A percentile compares a stretch with the other conserved stretches of the same genome.
Conservation (phyloP, 352 stramenopile genomes). For the Phytophthora agathidicida region DNA sequence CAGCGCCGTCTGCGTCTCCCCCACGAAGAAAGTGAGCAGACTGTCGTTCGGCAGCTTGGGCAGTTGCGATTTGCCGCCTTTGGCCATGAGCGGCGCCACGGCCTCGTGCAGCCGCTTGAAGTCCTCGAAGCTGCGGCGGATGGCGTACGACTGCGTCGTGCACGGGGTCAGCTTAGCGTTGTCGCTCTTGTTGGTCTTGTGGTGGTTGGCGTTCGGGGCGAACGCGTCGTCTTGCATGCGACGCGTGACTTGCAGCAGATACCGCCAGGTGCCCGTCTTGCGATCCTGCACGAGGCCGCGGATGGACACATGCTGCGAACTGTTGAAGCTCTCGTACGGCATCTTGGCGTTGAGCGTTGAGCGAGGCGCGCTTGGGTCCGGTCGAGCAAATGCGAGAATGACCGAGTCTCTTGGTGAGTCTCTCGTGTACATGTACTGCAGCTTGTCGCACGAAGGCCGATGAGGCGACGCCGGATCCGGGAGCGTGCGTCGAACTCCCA, state of each 20-base stretch:
- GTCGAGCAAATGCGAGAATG: slow-evolving; percentile 35
- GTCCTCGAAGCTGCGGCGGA: slow-evolving; percentile 74
- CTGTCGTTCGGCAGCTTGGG: slow-evolving; percentile 66
- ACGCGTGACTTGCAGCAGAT: slow-evolving; percentile 69
- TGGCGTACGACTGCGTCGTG: slow-evolving; percentile 64
- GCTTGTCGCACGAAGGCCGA: slow-evolving; percentile 24
- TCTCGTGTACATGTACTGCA: background rate
- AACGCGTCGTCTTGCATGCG: slow-evolving; percentile 35
- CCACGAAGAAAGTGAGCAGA: slow-evolving; percentile 75
- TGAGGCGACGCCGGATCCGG: slow-evolving; percentile 14
- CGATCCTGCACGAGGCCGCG: slow-evolving; percentile 73
- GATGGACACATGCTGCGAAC: slow-evolving; percentile 66
- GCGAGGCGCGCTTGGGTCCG: too few species aligned
- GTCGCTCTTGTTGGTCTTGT: slow-evolving; percentile 18
- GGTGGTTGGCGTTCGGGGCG: background rate
- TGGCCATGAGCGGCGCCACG: slow-evolving; percentile 60
- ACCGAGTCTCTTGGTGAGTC: slow-evolving; percentile 1
- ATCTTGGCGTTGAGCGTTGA: slow-evolving; percentile 27
- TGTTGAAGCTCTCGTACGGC: slow-evolving; percentile 83
- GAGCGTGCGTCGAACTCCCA: slow-evolving; percentile 36
- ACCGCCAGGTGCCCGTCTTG: slow-evolving; percentile 71
- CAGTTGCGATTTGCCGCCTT: slow-evolving; percentile 47
- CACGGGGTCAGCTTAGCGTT: slow-evolving; percentile 18
- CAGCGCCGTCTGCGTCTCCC: slow-evolving; percentile 71
- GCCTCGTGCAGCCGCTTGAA: slow-evolving; percentile 78